Evolutionary conservation across 768 basidiomycete genomes (phyloP).

Genomic region (Trametes cingulata): DNA sequence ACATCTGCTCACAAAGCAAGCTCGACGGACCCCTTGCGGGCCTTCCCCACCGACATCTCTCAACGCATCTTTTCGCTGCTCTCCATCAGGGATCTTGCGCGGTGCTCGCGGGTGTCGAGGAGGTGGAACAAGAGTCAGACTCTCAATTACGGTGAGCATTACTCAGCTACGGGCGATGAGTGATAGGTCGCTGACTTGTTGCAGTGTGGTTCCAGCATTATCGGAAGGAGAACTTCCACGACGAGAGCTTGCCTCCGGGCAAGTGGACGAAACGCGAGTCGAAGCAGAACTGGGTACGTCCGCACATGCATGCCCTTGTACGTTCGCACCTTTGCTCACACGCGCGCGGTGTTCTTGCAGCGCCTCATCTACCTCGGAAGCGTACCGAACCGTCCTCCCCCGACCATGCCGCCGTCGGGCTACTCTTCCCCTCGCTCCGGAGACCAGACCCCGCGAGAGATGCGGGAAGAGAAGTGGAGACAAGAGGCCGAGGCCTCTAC

Average conservation of each 20-base stretch:
- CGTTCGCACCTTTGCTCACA: neutral
- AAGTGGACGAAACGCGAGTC: constrained; percentile 94
- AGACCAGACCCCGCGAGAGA: constrained; percentile 75
- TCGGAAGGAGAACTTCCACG: constrained; percentile 83
- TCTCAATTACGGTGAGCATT: constrained; percentile 76
- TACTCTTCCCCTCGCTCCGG: constrained; percentile 50
- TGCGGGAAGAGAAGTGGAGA: constrained; percentile 77
- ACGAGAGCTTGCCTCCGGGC: constrained; percentile 71
- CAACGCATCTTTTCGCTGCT: constrained; percentile 75
- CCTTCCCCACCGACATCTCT: constrained; percentile 78
- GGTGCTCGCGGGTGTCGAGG: constrained; percentile 77
- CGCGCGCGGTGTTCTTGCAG: constrained; percentile 34
- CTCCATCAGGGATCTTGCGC: constrained; percentile 63
- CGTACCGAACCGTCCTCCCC: constrained; percentile 42
- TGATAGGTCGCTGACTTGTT: constrained; percentile 4
- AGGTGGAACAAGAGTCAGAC: constrained; percentile 91
- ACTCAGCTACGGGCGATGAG: neutral
- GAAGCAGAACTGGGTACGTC: constrained; percentile 87
- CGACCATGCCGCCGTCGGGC: constrained; percentile 38
- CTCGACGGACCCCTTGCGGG: constrained; percentile 58
- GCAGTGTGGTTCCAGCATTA: constrained; percentile 95
- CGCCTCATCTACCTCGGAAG: constrained; percentile 49
- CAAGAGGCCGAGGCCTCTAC: constrained; percentile 50
- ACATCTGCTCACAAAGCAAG: constrained; percentile 20
- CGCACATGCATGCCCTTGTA: neutral